Evolutionary conservation across 805 yeast species (phyloP), one percentile per base, ranked within the genome.

Genomic region (Brettanomyces naardenensis): DNA sequence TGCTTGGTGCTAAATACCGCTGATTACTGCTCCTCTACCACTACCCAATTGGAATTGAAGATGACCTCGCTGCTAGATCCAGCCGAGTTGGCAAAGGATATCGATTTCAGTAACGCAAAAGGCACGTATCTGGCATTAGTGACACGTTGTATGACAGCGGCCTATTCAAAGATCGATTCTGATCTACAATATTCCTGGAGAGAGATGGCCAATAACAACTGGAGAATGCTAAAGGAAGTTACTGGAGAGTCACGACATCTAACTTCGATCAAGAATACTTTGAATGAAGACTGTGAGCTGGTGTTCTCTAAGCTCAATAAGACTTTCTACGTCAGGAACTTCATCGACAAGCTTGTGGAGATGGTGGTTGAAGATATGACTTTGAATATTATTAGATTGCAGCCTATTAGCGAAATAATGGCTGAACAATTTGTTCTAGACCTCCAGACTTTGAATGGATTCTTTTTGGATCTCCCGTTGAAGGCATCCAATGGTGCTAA

Each of bases 381-480:
- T 36, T 62, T 69, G 21, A 75, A 72, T 39, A 70, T 88, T 37
- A 64, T 75, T 6, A 68, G 69, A 37, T 63, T 84, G 26, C 78
- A 75, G 38, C 95, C 95, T 0, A 61, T 76, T n/a, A 66, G 78
- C 2, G 84, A 79, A 28, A 65, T 77, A 10, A 71, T 69, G 50
- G 82, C 90, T 3, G 95, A 89, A 55, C 97, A 90, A 55, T 66
- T 90, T 51, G 62, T 80, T 28, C 62, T 83, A 18, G 98, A 90
- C 59, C 52, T 83, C 2, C 78, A 79, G 28, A 66, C 72, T 6
- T 56, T 90, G 49, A 83, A 81, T 50, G 65, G 67, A 20, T 64
- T 72, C 20, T 66, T 85, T 28, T 36, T 65, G 2, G 56, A 52
- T 15, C 62, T 76, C 11, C 76, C 78, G 3, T 69, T 69, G 40